phyloP scores from a whole-genome alignment of 164 flowering plant genomes.

The Magnolia sinica region DNA sequence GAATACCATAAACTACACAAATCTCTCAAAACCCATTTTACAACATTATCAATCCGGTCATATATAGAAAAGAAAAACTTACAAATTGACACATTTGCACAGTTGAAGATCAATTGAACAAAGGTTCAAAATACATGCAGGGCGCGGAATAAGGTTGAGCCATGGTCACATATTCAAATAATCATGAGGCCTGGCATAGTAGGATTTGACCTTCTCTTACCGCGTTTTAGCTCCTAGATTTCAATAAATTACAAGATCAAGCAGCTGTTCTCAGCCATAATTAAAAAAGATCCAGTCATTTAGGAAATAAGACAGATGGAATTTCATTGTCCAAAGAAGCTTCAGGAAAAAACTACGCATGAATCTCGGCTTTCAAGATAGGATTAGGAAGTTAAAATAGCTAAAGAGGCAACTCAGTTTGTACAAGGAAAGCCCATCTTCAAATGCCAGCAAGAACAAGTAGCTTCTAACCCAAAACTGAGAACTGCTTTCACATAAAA shows the following conservation, averaged over 20 bases:
- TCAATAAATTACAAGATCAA: too few relatives aligned
- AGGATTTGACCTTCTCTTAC: background rate
- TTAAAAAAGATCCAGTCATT: background rate
- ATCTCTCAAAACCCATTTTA: background rate
- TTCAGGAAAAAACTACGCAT: conserved; percentile 22
- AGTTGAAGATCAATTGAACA: background rate
- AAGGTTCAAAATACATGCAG: background rate
- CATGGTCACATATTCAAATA: background rate
- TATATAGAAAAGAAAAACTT: background rate
- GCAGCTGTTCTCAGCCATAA: too few relatives aligned
- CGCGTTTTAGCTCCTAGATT: background rate
- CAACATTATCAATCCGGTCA: background rate
- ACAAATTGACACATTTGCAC: background rate
- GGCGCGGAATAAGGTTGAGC: too few relatives aligned
- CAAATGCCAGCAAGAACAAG: conserved; percentile 1
- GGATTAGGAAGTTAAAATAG: background rate
- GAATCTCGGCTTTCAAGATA: conserved; percentile 18
- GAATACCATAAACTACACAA: background rate
- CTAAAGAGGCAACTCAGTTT: conserved; percentile 4
- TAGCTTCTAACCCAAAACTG: background rate
- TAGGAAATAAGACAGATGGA: background rate
- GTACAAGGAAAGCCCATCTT: conserved; percentile 14
- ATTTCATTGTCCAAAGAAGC: conserved; percentile 25
- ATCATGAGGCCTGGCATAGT: background rate
- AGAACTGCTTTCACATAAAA: conserved; percentile 9